phyloP scores from a whole-genome alignment of 805 yeast genomes.

The Ogataea angusta region DNA sequence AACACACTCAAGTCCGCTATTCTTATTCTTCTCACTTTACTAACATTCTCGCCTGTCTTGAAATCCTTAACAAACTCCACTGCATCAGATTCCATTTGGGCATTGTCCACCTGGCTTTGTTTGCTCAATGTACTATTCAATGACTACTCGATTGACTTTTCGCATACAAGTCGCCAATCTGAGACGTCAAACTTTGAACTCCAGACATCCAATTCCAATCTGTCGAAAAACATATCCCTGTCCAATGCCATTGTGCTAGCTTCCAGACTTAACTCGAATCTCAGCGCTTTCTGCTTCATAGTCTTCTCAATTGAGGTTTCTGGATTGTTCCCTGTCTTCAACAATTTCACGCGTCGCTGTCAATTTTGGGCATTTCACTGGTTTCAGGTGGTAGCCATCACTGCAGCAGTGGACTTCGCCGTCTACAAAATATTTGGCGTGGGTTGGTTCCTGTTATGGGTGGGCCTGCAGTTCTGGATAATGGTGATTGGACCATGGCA shows the following conservation, averaged over 20 bases:
- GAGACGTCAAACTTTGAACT: constrained; percentile 19
- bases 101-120: constrained; percentile 76
- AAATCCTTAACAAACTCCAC: constrained; percentile 86
- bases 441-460: constrained; percentile 47
- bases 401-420: constrained; percentile 32
- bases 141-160: constrained; percentile 60
- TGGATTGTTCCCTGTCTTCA: constrained; percentile 70
- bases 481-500: constrained; percentile 63
- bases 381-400: constrained; percentile 31
- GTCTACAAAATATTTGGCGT: constrained; percentile 39
- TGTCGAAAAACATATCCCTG: constrained; percentile 79
- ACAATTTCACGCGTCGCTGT: constrained; percentile 51
- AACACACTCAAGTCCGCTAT: constrained; percentile 58
- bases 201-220: constrained; percentile 41
- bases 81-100: constrained; percentile 94
- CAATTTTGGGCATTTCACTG: constrained; percentile 31
- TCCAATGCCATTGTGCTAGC: constrained; percentile 88
- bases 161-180: constrained; percentile 12
- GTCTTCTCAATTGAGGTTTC: constrained; percentile 67
- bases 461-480: constrained; percentile 44
- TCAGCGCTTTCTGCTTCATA: constrained; percentile 80
- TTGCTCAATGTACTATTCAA: constrained; percentile 63
- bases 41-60: constrained; percentile 84
- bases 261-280: constrained; percentile 72
- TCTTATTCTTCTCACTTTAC: constrained; percentile 64